phyloP scores from a whole-genome alignment of 306 rosid species.

The Prinsepia uniflora region DNA sequence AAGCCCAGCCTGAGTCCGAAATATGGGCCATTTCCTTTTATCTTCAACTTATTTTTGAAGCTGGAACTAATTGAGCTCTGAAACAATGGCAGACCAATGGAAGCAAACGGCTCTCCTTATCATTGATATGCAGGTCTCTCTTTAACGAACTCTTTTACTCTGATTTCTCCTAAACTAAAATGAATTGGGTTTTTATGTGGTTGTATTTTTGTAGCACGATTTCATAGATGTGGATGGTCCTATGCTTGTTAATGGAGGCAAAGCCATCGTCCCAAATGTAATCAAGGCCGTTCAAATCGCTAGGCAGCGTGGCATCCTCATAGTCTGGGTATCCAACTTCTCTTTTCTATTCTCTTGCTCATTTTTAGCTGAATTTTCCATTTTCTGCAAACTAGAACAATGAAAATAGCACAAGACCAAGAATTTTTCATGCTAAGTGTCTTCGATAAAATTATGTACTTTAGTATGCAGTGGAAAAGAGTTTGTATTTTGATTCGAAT shows the following conservation, averaged over 20 bases:
- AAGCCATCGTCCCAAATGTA: constrained; percentile 64
- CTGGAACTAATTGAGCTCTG: background rate
- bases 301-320: constrained; percentile 59
- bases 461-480: background rate
- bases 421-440: background rate
- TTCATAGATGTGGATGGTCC: constrained; percentile 51
- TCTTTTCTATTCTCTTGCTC: background rate
- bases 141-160: background rate
- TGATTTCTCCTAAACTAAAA: background rate
- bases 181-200: background rate
- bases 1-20: too few species aligned
- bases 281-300: constrained; percentile 58
- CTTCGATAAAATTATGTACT: background rate
- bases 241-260: constrained; percentile 56
- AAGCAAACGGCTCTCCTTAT: constrained; percentile 64
- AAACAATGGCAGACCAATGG: constrained; percentile 44
- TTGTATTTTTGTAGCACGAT: constrained; percentile 51
- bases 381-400: background rate
- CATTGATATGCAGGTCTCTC: constrained; percentile 76
- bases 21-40: too few species aligned
- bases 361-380: background rate
- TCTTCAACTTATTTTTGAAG: too few species aligned
- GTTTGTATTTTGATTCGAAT: background rate
- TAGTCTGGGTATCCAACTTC: constrained; percentile 60
- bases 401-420: background rate